Base-by-base conservation (phyloP, 192 early-diverging fungal genomes). In the Geranomyces variabilis region DNA sequence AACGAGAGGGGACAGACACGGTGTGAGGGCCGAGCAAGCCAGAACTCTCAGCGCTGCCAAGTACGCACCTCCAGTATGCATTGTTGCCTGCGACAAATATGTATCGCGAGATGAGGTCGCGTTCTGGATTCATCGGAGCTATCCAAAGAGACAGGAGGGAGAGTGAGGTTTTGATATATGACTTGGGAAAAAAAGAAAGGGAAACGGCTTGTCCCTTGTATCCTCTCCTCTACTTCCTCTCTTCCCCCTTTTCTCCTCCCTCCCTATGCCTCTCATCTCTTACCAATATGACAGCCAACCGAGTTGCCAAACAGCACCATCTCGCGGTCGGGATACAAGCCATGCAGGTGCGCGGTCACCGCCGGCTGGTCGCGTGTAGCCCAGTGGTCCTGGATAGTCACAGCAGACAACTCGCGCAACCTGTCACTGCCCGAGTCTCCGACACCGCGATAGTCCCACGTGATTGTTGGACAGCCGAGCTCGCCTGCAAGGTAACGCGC, bases 391-490 rank as follows among this genome's bases (percentile, higher is more conserved):
- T 63, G 19, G 8, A 63, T 71, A 5, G 66, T 12, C 17, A 22
- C n/a, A 13, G 3, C 24, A 28, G 15, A 15, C 17, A 30, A 28
- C 41, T 3, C 17, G 60, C 28, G 28, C 9, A 64, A 21, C 3
- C 14, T 3, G 28, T 45, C 24, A 7, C 19, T 15, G 33, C 55
- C 33, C 2, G 60, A 63, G 36, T 71, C 70, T 2, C 70, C 70
- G 31, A 63, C 46, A 29, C 70, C 70, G 30, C 70, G 70, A 30
- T 53, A 62, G 48, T 71, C 70, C 13, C 29, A 63, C 6, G 61
- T 63, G 5, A 63, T 12, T 5, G 64, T 61, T 2, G 70, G 61
- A 15, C 14, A 17, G 62, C 12, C n/a, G 45, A 53, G 26, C 26
- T 41, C 34, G 14, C 3, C 15, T 1, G 62, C 58, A 41, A 71